A percentile compares a stretch with the other conserved stretches of the same genome.
Conservation (phyloP, 306 rosid genomes). For the Glycyrrhiza uralensis region DNA sequence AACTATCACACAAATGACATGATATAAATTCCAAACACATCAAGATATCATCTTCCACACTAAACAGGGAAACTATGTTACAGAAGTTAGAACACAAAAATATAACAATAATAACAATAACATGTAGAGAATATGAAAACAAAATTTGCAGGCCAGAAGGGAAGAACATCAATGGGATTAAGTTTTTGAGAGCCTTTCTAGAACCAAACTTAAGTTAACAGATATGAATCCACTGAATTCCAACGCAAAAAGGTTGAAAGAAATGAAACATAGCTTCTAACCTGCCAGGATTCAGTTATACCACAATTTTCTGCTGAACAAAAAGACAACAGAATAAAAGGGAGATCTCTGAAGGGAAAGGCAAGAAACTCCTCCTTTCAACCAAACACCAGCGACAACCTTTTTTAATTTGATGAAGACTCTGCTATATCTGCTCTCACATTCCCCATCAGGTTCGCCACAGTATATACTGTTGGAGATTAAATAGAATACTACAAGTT, state of each 20-base stretch:
- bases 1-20: background rate
- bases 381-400: constrained; percentile 25
- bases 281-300: constrained; percentile 29
- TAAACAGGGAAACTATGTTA: background rate
- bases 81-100: background rate
- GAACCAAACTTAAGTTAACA: no score
- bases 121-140: background rate
- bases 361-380: constrained; percentile 12
- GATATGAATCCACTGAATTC: constrained; percentile 7
- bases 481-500: constrained; percentile 6
- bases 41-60: background rate
- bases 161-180: no score
- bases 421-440: constrained; percentile 56
- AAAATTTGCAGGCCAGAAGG: background rate
- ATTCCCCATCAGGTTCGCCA: constrained; percentile 61
- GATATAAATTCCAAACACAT: constrained; percentile 2
- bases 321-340: constrained; percentile 31
- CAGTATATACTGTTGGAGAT: constrained; percentile 38
- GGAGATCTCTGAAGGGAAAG: constrained; percentile 22
- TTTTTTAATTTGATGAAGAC: constrained; percentile 38
- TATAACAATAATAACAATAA: no score
- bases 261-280: constrained; percentile 26
- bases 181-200: no score
- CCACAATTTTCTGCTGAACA: constrained; percentile 15
- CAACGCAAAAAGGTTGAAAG: constrained; percentile 4